A percentile compares a stretch with the other conserved stretches of the same genome.
These are phyloP conservation scores for Polymyxa betae DNA, from an alignment of 208 protist genomes.

Conservation along the genomic window DNA sequence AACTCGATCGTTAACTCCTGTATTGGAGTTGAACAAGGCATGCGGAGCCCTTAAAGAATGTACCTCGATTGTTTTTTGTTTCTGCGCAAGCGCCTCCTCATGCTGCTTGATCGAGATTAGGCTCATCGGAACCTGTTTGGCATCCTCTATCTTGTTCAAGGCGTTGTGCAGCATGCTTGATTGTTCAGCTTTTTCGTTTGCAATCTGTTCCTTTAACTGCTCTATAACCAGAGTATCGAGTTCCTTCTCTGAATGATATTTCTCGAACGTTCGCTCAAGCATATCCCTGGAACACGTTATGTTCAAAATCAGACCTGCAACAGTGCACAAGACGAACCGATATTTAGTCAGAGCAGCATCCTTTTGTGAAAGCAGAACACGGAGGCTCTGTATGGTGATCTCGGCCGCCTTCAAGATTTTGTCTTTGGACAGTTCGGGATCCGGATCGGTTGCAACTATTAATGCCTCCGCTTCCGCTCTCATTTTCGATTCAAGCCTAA, in stretches of 20 bases:
- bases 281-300: neutral
- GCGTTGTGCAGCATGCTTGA: neutral
- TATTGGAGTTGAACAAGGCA: neutral
- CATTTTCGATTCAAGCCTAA: slow-evolving; percentile 30
- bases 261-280: neutral
- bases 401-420: slow-evolving; percentile 10
- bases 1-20: neutral
- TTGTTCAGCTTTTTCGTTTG: neutral
- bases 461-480: neutral
- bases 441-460: neutral
- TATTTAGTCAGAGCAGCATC: neutral
- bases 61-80: neutral
- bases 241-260: slow-evolving; percentile 26
- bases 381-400: slow-evolving; percentile 18
- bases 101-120: neutral
- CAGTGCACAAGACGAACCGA: neutral
- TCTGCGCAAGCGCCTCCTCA: neutral
- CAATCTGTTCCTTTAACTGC: neutral
- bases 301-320: neutral
- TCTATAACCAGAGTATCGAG: neutral
- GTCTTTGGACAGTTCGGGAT: neutral
- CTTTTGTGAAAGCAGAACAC: slow-evolving; percentile 4
- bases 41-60: neutral
- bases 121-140: neutral
- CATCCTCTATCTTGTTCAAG: neutral